phyloP scores from a whole-genome alignment of 768 basidiomycete species.

The Clathrus columnatus region DNA sequence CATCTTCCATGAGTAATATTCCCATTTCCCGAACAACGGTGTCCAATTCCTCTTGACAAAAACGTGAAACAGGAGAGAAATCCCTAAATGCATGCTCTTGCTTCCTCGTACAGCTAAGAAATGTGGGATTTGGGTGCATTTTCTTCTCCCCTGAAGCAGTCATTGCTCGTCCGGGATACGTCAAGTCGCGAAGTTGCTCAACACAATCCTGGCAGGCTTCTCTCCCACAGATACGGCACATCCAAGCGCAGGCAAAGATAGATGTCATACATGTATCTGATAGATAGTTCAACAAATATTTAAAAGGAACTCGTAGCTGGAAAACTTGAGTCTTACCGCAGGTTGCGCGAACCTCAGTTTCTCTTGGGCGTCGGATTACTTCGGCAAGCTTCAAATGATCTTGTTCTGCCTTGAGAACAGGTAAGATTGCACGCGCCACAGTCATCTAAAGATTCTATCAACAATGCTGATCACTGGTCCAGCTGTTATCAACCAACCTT shows the following conservation, averaged over 20 bases:
- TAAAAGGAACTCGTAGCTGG: not conserved
- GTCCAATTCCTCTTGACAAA: slow-evolving; percentile 53
- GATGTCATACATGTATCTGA: slow-evolving; percentile 94
- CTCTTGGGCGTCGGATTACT: slow-evolving; percentile 64
- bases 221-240: slow-evolving; percentile 84
- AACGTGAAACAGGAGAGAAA: slow-evolving; percentile 77
- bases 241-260: slow-evolving; percentile 82
- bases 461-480: not conserved
- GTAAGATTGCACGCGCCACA: slow-evolving; percentile 60
- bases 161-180: slow-evolving; percentile 40
- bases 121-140: slow-evolving; percentile 60
- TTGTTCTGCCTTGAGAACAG: slow-evolving; percentile 55
- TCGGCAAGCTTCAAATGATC: slow-evolving; percentile 46
- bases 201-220: slow-evolving; percentile 86
- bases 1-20: slow-evolving; percentile 30
- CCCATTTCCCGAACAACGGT: slow-evolving; percentile 66
- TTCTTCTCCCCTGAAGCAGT: slow-evolving; percentile 44
- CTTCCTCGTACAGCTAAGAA: slow-evolving; percentile 60
- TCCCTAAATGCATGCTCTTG: slow-evolving; percentile 59
- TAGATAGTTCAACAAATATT: not conserved
- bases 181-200: slow-evolving; percentile 56
- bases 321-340: slow-evolving; percentile 55
- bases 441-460: slow-evolving; percentile 36
- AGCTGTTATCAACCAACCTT: slow-evolving; percentile 39
- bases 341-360: slow-evolving; percentile 75